Evolutionary conservation across 2,329 filamentous ascomycete genomes (phyloP).

Genomic region (Pleoardoris graminearum): DNA sequence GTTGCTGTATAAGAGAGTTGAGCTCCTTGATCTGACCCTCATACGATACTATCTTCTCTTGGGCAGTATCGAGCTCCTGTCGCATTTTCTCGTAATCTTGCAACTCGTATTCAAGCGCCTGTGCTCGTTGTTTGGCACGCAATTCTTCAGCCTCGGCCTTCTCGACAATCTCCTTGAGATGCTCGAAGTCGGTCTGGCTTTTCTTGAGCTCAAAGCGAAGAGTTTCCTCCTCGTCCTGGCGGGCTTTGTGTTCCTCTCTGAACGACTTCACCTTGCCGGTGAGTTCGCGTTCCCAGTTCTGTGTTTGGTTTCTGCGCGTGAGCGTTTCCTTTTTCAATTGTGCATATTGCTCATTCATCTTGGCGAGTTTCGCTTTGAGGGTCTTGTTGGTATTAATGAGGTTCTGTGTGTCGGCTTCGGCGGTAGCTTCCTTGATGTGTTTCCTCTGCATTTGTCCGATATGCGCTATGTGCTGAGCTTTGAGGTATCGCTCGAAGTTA

Average conservation of each 20-base stretch:
- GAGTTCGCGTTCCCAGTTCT: conserved; percentile 77
- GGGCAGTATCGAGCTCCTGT: conserved; percentile 36
- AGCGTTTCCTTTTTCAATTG: conserved; percentile 73
- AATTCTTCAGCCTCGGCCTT: conserved; percentile 69
- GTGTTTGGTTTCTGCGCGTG: conserved; percentile 70
- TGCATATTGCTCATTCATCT: conserved; percentile 70
- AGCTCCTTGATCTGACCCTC: conserved; percentile 47
- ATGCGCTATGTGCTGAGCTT: conserved; percentile 79
- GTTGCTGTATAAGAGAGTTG: conserved; percentile 60
- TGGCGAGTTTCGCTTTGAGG: conserved; percentile 71
- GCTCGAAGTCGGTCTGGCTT: conserved; percentile 63
- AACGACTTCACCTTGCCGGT: conserved; percentile 67
- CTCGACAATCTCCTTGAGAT: conserved; percentile 67
- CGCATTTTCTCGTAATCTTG: conserved; percentile 58
- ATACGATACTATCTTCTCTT: conserved; percentile 38
- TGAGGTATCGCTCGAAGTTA: conserved; percentile 81
- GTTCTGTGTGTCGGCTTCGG: conserved; percentile 81
- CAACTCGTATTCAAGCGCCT: conserved; percentile 61
- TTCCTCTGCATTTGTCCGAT: conserved; percentile 77
- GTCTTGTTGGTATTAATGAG: conserved; percentile 75
- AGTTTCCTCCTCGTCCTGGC: conserved; percentile 60
- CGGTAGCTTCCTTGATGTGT: conserved; percentile 75
- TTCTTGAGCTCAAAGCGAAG: conserved; percentile 63
- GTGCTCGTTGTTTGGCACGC: conserved; percentile 58
- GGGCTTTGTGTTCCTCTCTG: conserved; percentile 71